Evolutionary conservation across 345 rosid species (phyloP), one percentile per base, ranked within the genome.

Genomic region (Moringa oleifera): DNA sequence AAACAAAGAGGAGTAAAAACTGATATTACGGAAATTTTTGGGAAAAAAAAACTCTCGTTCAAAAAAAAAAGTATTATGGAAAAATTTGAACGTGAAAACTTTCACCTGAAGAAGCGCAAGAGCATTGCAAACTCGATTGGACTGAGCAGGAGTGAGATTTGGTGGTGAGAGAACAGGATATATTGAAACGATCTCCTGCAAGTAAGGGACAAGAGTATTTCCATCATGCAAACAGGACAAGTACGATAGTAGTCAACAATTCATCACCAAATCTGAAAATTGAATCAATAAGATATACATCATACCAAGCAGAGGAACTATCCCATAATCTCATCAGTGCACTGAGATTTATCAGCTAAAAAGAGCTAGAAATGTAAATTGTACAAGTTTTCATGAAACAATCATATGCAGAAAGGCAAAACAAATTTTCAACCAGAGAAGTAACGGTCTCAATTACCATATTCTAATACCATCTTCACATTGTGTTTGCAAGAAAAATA

Each of bases 31-130:
- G n/a, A n/a, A n/a, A n/a, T n/a, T n/a, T n/a, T n/a, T n/a, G n/a
- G n/a, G n/a, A n/a, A n/a, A n/a, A n/a, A n/a, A n/a, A n/a, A n/a
- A n/a, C n/a, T 33, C 37, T 4, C 11, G 37, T 33, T 33, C 37
- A 33, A 33, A 5, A 33, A 11, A 33, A 59, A 7, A 25, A 53
- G 52, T 46, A n/a, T 17, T 36, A 41, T 19, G 13, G 24, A 24
- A 57, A 53, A 63, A 18, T 20, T 15, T 6, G 19, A 55, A 58
- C 25, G 17, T 4, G 47, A 41, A 15, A 41, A 41, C 31, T 19
- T 41, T 51, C 46, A 94, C 99, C 95, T 95, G 99, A 79, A 95
- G 97, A 73, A 95, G 96, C 31, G 99, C 99, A 37, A 95, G 91
- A 53, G 96, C 95, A 75, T 95, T 91, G 77, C 99, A 95, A 51